Conservation (phyloP, 257 asterid species). For the Solanum corneliomulleri region DNA sequence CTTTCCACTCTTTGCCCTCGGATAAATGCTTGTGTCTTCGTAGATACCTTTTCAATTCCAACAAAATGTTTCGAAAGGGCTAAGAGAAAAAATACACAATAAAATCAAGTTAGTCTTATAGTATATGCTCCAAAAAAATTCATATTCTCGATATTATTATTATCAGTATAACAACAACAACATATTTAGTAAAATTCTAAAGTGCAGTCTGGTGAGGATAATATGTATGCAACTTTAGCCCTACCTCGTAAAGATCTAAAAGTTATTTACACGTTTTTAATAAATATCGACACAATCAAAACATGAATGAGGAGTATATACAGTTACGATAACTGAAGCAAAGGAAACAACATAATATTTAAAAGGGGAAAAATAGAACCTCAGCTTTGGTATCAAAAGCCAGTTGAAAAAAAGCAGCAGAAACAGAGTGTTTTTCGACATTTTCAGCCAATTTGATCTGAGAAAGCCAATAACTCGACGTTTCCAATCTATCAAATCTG, state of each 20-base stretch:
- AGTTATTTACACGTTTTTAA: rapidly evolving
- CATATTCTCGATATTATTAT: too few relatives aligned
- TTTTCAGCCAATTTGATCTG: conserved; percentile 71
- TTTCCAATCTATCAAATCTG: conserved; percentile 59
- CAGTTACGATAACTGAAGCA: not conserved
- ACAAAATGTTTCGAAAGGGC: conserved; percentile 46
- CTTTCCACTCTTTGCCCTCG: conserved; percentile 46
- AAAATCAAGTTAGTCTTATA: not conserved
- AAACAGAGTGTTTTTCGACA: conserved; percentile 48
- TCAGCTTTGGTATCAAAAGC: conserved; percentile 65
- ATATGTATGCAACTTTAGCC: not conserved
- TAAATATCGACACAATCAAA: not conserved
- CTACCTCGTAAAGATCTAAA: not conserved
- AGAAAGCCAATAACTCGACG: conserved; percentile 60
- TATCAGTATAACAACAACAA: not conserved
- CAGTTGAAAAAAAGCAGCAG: conserved; percentile 50
- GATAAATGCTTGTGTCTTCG: conserved; percentile 42
- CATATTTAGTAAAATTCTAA: not conserved
- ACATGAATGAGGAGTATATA: not conserved
- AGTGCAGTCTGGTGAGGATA: not conserved
- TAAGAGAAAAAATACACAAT: conserved; percentile 3
- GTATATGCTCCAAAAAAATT: not conserved
- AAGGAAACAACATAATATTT: not conserved
- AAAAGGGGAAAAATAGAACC: conserved; percentile 16
- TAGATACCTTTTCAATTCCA: conserved; percentile 57